Evolutionary conservation across 352 stramenopile genomes (phyloP), one percentile per base, ranked within the genome.

Genomic region (Phytopythium chamaehyphon): DNA sequence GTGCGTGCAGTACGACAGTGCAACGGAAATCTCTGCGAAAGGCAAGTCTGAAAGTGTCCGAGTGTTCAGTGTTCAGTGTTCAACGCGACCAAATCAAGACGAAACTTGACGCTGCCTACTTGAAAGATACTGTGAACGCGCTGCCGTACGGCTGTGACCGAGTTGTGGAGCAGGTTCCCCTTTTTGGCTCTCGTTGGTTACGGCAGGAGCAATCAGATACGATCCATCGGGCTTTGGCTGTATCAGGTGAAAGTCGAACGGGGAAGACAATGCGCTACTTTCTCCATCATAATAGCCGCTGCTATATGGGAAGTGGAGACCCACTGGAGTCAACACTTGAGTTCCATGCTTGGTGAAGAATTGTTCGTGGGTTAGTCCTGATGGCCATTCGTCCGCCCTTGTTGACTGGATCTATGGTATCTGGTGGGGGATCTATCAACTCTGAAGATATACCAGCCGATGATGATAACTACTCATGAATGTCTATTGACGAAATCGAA

Each of bases 211-310:
- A 18, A 51, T 24, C 24, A 1, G 57, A 49, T 1, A 54, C 47
- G 1, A 21, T 54, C 0, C 64, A 81, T 45, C 69, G 72, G 16
- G 77, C 77, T 1, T 54, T 88, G 19, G 62, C 86, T 18, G 63
- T 88, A 48, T 80, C 65, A 0, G 77, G 77, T 0, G 74, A 86
- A 15, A 85, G 64, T 12, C 74, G 77, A 3, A 83, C 74, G 0
- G 77, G 77, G 2, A 88, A 88, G 43, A 85, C 77, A 0, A 88
- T 86, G 77, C 70, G 73, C 5, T 73, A 88, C 24, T 76, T 83
- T 15, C 47, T 76, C n/a, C 58, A 77, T 11, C 62, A 77, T 26
- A 71, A 80, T 14, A 40, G 74, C 3, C 57, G 64, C 6, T 83
- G 72, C 44, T 88, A 76, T 40, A 79, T 83, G 51, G 77, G 77